Percentiles rank a stretch among this genome's conserved stretches.
Evolutionary conservation across 139 green algal species (phyloP).

Genomic region (Pseudopediastrum boryanum): DNA sequence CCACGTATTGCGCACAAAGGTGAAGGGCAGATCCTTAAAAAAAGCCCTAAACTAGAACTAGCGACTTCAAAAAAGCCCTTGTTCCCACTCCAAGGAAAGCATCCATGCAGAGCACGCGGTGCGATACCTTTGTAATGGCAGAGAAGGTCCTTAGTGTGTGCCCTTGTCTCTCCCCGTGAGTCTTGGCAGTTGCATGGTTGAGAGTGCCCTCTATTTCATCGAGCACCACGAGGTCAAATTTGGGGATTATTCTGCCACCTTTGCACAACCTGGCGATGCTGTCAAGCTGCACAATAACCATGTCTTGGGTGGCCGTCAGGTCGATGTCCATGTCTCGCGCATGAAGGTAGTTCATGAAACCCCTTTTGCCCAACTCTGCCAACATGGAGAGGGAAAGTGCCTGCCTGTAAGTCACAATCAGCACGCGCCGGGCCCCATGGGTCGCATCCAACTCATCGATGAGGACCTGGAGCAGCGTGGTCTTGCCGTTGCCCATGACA

Average conservation of each 20-base stretch:
- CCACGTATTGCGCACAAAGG: conserved; percentile 9
- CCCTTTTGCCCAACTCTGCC: neutral
- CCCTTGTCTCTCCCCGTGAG: neutral
- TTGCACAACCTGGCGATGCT: conserved; percentile 1
- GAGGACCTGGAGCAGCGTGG: neutral
- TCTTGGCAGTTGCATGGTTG: conserved; percentile 1
- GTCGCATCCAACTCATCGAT: neutral
- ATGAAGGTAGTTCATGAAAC: conserved; percentile 4
- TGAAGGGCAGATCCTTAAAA: neutral
- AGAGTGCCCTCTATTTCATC: conserved; percentile 15
- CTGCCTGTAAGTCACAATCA: neutral
- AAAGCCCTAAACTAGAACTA: no score
- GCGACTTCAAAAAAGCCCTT: neutral
- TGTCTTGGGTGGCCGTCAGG: neutral
- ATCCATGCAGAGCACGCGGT: neutral
- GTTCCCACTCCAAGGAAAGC: neutral
- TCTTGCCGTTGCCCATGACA: neutral
- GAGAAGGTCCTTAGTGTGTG: conserved; percentile 1
- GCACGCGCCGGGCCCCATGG: neutral
- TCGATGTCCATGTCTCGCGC: neutral
- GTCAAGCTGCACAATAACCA: neutral
- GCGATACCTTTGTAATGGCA: neutral
- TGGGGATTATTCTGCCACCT: neutral
- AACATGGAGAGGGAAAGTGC: neutral
- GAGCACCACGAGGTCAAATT: conserved; percentile 4